Percentiles rank a stretch among this genome's conserved stretches.
Evolutionary conservation across 768 basidiomycete species (phyloP).

Genomic region (Pilatotrama ljubarskyi): DNA sequence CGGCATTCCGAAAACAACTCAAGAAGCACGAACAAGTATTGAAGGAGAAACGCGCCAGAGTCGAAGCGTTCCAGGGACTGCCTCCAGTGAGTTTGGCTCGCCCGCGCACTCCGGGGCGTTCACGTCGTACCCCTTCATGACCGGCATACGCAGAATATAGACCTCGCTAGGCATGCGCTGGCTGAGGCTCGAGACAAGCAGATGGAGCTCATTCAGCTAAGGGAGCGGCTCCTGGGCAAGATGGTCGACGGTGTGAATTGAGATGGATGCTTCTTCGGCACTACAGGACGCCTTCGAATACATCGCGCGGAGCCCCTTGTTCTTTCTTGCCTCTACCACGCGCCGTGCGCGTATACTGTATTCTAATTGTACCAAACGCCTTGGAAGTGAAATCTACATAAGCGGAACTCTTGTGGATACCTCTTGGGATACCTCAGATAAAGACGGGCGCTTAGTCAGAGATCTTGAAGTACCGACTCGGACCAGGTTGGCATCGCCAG

Average conservation of each 20-base stretch:
- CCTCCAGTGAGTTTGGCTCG: constrained; percentile 41
- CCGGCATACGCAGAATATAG: constrained; percentile 39
- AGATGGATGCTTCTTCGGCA: not conserved
- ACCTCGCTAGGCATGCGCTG: constrained; percentile 46
- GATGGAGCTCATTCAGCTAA: constrained; percentile 46
- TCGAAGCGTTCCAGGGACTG: constrained; percentile 49
- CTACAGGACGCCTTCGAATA: not conserved
- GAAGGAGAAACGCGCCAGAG: constrained; percentile 44
- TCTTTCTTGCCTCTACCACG: too few species aligned
- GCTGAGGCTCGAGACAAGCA: constrained; percentile 43
- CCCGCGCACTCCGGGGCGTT: not conserved
- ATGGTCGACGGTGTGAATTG: constrained; percentile 45
- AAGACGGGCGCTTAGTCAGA: constrained; percentile 2
- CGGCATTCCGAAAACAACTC: constrained; percentile 41
- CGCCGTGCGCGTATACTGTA: too few species aligned
- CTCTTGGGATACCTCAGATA: not conserved
- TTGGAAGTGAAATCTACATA: too few species aligned
- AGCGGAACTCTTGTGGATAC: too few species aligned
- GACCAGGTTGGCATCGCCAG: not conserved
- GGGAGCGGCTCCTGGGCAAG: constrained; percentile 46
- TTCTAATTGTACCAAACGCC: too few species aligned
- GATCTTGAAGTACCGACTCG: not conserved
- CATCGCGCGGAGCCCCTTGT: not conserved
- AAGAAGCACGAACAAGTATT: constrained; percentile 39
- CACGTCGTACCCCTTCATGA: not conserved